A percentile compares a stretch with the other conserved stretches of the same genome.
These are phyloP conservation scores for Xylariomycetidae sp. DNA, from an alignment of 2,329 filamentous ascomycete species.

Conservation along the genomic window DNA sequence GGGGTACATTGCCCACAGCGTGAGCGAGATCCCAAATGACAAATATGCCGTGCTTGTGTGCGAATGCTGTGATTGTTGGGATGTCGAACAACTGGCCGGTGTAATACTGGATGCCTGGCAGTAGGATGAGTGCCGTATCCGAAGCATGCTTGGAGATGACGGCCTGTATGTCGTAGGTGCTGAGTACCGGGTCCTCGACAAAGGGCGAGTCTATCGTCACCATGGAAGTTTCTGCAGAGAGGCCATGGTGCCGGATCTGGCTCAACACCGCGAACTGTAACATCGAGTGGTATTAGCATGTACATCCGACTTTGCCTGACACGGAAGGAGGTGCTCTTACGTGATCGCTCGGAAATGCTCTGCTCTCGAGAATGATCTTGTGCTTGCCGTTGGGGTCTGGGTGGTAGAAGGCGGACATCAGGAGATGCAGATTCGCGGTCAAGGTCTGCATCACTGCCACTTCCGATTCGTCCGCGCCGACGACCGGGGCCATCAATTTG, in stretches of 20 bases:
- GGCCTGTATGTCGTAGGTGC: constrained; percentile 60
- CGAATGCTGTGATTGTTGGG: constrained; percentile 62
- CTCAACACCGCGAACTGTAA: constrained; percentile 68
- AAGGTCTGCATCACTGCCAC: constrained; percentile 76
- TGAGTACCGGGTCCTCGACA: constrained; percentile 45
- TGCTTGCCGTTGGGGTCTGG: constrained; percentile 53
- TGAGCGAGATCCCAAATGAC: constrained; percentile 80
- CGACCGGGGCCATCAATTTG: constrained; percentile 61
- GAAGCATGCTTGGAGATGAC: constrained; percentile 61
- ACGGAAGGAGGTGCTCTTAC: constrained; percentile 38
- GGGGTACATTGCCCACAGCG: constrained; percentile 68
- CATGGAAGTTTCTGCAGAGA: constrained; percentile 59
- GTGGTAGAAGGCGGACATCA: constrained; percentile 73
- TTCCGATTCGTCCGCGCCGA: constrained; percentile 62
- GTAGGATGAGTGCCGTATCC: constrained; percentile 62
- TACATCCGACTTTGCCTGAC: not conserved
- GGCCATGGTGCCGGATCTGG: constrained; percentile 63
- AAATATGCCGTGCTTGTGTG: constrained; percentile 58
- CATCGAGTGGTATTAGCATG: constrained; percentile 8
- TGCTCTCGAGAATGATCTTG: constrained; percentile 74
- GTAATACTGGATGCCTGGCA: constrained; percentile 76
- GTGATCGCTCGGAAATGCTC: constrained; percentile 77
- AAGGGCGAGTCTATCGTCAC: constrained; percentile 56
- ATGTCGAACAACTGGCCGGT: constrained; percentile 75
- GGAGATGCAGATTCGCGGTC: constrained; percentile 69